Evolutionary conservation across 1,139 yeast species (phyloP).

Genomic region (Pichia sp.): DNA sequence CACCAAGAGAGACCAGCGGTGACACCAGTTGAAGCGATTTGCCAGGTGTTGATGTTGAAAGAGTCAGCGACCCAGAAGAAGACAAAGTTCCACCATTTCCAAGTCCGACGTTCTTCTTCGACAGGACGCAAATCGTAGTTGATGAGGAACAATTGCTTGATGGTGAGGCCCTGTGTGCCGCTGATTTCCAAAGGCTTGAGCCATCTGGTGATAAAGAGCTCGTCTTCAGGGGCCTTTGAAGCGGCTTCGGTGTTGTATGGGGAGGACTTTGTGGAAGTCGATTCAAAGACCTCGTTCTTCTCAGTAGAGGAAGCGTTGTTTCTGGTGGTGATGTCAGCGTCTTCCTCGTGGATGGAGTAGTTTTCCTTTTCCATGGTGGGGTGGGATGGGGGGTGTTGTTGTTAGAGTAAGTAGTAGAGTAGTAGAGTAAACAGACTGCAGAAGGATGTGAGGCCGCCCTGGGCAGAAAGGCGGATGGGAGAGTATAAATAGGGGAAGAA

Average conservation of each 20-base stretch:
- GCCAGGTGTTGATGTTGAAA: slow-evolving; percentile 87
- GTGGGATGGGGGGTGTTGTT: background rate
- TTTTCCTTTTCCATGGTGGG: background rate
- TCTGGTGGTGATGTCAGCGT: background rate
- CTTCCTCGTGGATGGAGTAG: background rate
- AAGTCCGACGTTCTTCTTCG: slow-evolving; percentile 61
- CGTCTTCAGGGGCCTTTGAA: too few species aligned
- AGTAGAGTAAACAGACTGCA: too few species aligned
- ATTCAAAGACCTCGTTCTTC: background rate
- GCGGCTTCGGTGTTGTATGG: too few species aligned
- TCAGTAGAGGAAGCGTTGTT: background rate
- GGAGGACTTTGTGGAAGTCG: background rate
- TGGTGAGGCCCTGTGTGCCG: slow-evolving; percentile 34
- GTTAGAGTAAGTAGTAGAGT: too few species aligned
- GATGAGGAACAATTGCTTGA: slow-evolving; percentile 57
- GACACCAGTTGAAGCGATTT: slow-evolving; percentile 84
- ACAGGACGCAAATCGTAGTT: slow-evolving; percentile 80
- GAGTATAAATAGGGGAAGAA: too few species aligned
- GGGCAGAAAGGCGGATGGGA: too few species aligned
- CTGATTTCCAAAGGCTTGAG: slow-evolving; percentile 30
- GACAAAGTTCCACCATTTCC: slow-evolving; percentile 81
- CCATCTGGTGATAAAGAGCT: slow-evolving; percentile 56
- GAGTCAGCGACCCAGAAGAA: slow-evolving; percentile 88
- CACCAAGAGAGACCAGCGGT: slow-evolving; percentile 78
- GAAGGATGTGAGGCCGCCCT: too few species aligned